Evolutionary conservation across 192 early-diverging fungal genomes (phyloP), one percentile per base, ranked within the genome.

Genomic region (Coemansia sp.): DNA sequence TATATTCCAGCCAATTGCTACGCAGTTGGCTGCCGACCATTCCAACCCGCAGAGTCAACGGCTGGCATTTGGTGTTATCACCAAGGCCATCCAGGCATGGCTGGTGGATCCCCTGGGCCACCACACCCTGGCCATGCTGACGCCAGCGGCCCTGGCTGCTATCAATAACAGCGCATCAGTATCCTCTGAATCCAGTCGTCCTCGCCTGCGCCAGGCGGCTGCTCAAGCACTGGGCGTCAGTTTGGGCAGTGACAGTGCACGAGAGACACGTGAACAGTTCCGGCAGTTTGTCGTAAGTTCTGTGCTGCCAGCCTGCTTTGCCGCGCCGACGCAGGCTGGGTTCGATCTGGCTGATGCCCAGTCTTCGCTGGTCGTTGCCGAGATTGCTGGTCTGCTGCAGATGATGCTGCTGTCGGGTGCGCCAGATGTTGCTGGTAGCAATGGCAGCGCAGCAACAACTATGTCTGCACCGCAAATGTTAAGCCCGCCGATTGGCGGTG

Each of bases 321-420:
- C 90, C 71, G 82, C 94, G 23, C 92, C 93, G 0, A 84, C 93
- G 79, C 87, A 86, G 26, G 24, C 82, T 11, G 77, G 69, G 20
- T 96, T 95, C 79, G 82, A 89, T 64, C 63, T 88, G 35, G 60
- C 78, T 26, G 93, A 96, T 66, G 94, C 89, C 2, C 88, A 92
- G 72, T 79, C 88, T 5, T 66, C 87, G 61, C 59, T 94, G 72
- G 89, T 93, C 14, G 66, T 81, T 27, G 59, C 73, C 7, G 78
- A 81, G 65, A 72, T 58, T n/a, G 83, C 85, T 14, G 68, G 84
- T 9, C 64, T 86, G 24, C 58, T 73, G 24, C 72, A 82, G 41
- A 82, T 85, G 58, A 69, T 79, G 60, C 74, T 77, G 2, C 49
- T 78, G 26, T 62, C 72, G 3, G 74, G 69, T 23, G 58, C 69